These are phyloP conservation scores for Hypoxylon subgilvum DNA, from an alignment of 495 filamentous ascomycete genomes.

Conservation along the genomic window DNA sequence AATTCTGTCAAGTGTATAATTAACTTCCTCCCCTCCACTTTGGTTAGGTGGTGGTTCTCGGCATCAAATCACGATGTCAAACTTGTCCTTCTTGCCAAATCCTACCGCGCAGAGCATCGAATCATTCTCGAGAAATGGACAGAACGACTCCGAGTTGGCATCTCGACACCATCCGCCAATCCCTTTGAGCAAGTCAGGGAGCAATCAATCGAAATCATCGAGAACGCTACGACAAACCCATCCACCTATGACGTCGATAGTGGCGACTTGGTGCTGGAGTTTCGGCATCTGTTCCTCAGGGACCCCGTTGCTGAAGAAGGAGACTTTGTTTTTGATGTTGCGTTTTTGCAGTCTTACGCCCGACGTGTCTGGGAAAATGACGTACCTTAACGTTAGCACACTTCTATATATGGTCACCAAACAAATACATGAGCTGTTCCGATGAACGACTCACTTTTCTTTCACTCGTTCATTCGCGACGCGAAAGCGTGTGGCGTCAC, in stretches of 20 bases:
- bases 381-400: no score
- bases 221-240: conserved; percentile 15
- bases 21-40: no score
- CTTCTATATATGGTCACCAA: no score
- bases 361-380: not conserved
- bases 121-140: conserved; percentile 40
- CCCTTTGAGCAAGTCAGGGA: not conserved
- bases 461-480: no score
- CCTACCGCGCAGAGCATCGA: conserved; percentile 5
- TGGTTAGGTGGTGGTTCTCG: conserved; percentile 44
- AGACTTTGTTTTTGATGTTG: conserved; percentile 20
- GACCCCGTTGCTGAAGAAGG: conserved; percentile 23
- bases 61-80: conserved; percentile 42
- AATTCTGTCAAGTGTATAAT: no score
- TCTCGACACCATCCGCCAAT: not conserved
- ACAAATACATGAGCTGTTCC: no score
- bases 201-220: conserved; percentile 20
- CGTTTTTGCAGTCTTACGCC: conserved; percentile 21
- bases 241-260: conserved; percentile 31
- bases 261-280: conserved; percentile 31
- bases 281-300: conserved; percentile 30
- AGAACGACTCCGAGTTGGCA: no score
- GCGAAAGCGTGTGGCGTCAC: no score
- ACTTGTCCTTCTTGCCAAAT: conserved; percentile 37
- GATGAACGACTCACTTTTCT: no score